Evolutionary conservation across 2,329 filamentous ascomycete genomes (phyloP), one percentile per base, ranked within the genome.

Genomic region (Sporothrix variecibatus): DNA sequence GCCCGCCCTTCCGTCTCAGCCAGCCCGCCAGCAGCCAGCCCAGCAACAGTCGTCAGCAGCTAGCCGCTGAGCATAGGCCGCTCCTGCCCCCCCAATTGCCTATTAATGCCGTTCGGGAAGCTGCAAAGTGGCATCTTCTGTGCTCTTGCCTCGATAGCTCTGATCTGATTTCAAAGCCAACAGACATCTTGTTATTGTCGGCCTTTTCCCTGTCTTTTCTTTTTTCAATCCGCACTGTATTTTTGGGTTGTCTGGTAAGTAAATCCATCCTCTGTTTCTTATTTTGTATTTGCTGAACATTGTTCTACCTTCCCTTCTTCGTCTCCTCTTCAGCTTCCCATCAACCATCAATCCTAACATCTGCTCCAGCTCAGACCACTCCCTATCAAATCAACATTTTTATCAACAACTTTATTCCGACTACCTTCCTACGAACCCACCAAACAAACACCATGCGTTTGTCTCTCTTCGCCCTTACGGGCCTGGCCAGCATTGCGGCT

Each of bases 391-490:
- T 46, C 31, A 38, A 53, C 31, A 0, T 26, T 17, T 43, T 43
- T 38, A 62, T 28, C 53, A 53, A 53, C 49, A 53, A 49, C n/a
- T 15, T 9, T 11, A 15, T 6, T 3, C 17, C 58, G 5, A 62
- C 56, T 5, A 62, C 20, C 31, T 15, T 15, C 51, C 51, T 26
- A 60, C 31, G 40, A 43, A 31, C 68, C 49, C 78, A 81, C 76
- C 78, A 43, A n/a, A n/a, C n/a, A n/a, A n/a, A n/a, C 26, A 89
- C 89, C 87, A 87, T 89, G 79, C 83, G 88, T 73, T 78, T 91
- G 78, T 90, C 89, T 86, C 87, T 86, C 84, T 84, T 91, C 79
- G 82, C 89, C 82, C 82, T 90, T 82, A 84, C 86, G 77, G 86
- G 86, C 76, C 82, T 91, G 62, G 84, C 87, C 77, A 85, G 84